phyloP scores from a whole-genome alignment of 139 green algal species.

The Spirogloea muscicola region DNA sequence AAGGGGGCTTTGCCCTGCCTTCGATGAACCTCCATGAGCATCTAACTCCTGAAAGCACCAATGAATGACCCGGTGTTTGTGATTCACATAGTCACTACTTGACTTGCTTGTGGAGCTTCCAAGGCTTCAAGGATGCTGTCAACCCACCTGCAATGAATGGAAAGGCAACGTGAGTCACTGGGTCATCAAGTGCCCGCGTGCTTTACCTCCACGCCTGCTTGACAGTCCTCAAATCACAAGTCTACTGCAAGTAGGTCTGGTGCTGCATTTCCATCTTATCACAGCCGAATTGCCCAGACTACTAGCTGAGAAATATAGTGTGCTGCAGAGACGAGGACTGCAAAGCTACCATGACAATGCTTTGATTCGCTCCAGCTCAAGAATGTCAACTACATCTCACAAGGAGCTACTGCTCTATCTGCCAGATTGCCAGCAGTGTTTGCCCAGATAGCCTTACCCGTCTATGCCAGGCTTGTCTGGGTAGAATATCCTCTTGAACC shows the following conservation, averaged over 20 bases:
- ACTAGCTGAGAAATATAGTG: too few relatives aligned
- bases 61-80: too few relatives aligned
- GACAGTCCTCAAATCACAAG: not conserved
- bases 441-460: constrained; percentile 12
- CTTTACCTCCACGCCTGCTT: not conserved
- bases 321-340: constrained; percentile 1
- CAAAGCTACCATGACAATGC: not conserved
- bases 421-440: too few relatives aligned
- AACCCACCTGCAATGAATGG: constrained; percentile 12
- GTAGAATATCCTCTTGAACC: constrained; percentile 33
- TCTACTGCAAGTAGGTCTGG: not conserved
- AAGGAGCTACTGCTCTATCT: too few relatives aligned
- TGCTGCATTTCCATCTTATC: not conserved
- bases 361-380: not conserved
- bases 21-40: too few relatives aligned
- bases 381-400: too few relatives aligned
- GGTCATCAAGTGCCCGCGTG: not conserved
- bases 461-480: constrained; percentile 40
- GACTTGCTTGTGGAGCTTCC: too few relatives aligned
- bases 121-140: constrained; percentile 3
- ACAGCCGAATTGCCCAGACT: too few relatives aligned
- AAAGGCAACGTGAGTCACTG: not conserved
- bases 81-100: too few relatives aligned
- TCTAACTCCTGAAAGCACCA: too few relatives aligned
- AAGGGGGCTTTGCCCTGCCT: too few relatives aligned